Percentiles rank a stretch among this genome's conserved stretches.
Evolutionary conservation across 2,329 filamentous ascomycete genomes (phyloP).

Genomic region (Aschersonia sp.): DNA sequence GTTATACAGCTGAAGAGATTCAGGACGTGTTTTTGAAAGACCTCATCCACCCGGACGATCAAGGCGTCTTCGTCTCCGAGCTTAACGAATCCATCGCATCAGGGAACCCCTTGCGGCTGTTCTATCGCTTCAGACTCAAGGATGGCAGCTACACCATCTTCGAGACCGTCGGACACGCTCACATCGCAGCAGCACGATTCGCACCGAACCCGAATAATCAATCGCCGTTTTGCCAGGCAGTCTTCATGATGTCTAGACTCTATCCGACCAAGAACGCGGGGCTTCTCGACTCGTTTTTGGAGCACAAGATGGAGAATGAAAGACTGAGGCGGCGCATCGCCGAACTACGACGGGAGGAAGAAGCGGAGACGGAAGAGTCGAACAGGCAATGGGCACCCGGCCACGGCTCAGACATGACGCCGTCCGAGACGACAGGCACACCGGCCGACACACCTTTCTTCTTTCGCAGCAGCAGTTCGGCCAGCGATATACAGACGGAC

Average conservation of each 20-base stretch:
- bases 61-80: slow-evolving; percentile 68
- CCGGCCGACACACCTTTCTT: slow-evolving; percentile 16
- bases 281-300: slow-evolving; percentile 80
- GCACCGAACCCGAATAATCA: slow-evolving; percentile 48
- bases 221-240: slow-evolving; percentile 64
- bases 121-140: slow-evolving; percentile 67
- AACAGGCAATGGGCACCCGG: slow-evolving; percentile 45
- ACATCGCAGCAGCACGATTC: slow-evolving; percentile 58
- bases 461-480: slow-evolving; percentile 13
- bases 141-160: slow-evolving; percentile 67
- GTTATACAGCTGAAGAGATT: slow-evolving; percentile 57
- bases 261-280: slow-evolving; percentile 81
- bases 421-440: slow-evolving; percentile 28
- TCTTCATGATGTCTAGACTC: slow-evolving; percentile 84
- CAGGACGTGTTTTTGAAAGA: slow-evolving; percentile 65
- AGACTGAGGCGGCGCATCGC: slow-evolving; percentile 70
- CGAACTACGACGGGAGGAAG: slow-evolving; percentile 73
- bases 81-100: slow-evolving; percentile 80
- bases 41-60: slow-evolving; percentile 75
- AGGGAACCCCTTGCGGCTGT: slow-evolving; percentile 66
- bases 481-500: slow-evolving; percentile 35
- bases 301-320: slow-evolving; percentile 95
- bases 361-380: slow-evolving; percentile 58
- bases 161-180: slow-evolving; percentile 84
- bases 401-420: slow-evolving; percentile 39